A percentile compares a stretch with the other conserved stretches of the same genome.
These are phyloP conservation scores for Lecanicillium sp. DNA, from an alignment of 2,329 filamentous ascomycete species.

Conservation along the genomic window DNA sequence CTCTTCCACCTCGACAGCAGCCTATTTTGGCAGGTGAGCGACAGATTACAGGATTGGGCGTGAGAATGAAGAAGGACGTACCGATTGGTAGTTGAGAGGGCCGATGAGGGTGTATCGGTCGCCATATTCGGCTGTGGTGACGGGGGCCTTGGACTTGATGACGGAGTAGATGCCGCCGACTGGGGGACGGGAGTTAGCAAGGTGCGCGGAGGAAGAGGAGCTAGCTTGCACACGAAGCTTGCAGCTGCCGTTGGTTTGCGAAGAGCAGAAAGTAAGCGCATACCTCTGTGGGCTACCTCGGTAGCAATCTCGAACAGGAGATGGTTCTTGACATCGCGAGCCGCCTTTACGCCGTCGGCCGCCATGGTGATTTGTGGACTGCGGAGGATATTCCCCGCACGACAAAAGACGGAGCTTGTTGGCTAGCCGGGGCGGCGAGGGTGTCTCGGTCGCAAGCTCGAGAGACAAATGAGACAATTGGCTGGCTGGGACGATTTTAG, in stretches of 20 bases:
- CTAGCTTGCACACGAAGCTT: too few species aligned
- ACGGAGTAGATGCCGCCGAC: slow-evolving; percentile 99
- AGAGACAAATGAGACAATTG: too few species aligned
- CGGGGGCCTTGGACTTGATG: slow-evolving; percentile 96
- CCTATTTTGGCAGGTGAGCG: slow-evolving; percentile 42
- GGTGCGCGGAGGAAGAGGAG: neutral
- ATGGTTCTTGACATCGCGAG: slow-evolving; percentile 84
- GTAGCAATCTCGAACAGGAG: slow-evolving; percentile 95
- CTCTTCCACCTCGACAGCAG: slow-evolving; percentile 95
- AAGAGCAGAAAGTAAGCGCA: slow-evolving; percentile 20
- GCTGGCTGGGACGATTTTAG: too few species aligned
- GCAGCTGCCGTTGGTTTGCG: too few species aligned
- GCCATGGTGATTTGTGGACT: slow-evolving; percentile 35
- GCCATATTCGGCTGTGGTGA: slow-evolving; percentile 97
- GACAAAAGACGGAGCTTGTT: too few species aligned
- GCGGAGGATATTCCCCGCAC: too few species aligned
- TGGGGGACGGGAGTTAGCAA: slow-evolving; percentile 28
- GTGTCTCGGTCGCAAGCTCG: too few species aligned
- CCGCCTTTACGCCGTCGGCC: slow-evolving; percentile 34
- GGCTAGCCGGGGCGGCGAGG: too few species aligned
- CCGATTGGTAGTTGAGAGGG: slow-evolving; percentile 83
- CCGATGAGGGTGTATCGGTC: slow-evolving; percentile 93
- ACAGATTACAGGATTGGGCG: neutral
- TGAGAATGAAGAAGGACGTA: slow-evolving; percentile 39
- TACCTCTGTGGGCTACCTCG: slow-evolving; percentile 94